These are phyloP conservation scores for Helianthus annuus DNA, from an alignment of 129 eudicot species.

Conservation along the genomic window DNA sequence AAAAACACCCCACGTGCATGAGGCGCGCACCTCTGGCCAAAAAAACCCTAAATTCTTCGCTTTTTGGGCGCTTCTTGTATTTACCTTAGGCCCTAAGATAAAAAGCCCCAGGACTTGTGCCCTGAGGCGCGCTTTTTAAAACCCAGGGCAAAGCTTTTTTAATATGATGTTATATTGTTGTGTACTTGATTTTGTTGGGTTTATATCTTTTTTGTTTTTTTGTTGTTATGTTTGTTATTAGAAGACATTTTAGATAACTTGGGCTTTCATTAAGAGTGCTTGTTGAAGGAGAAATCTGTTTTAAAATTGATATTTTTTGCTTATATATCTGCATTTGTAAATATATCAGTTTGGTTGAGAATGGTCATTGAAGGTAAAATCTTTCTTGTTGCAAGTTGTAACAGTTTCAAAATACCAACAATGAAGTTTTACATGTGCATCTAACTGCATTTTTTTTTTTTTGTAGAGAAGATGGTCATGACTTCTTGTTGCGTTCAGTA, in stretches of 20 bases:
- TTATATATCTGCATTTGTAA: not conserved
- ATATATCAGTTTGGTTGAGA: conserved; percentile 5
- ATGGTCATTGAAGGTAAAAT: conserved; percentile 1
- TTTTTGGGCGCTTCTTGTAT: too few species aligned
- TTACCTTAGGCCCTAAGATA: too few species aligned
- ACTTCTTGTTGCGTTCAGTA: not conserved
- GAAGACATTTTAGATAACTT: not conserved
- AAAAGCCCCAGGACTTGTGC: too few species aligned
- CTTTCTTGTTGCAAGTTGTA: conserved; percentile 14
- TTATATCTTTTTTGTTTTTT: too few species aligned
- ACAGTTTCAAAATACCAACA: conserved; percentile 6
- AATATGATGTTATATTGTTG: too few species aligned
- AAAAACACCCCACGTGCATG: too few species aligned
- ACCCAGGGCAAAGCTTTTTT: too few species aligned
- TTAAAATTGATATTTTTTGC: not conserved
- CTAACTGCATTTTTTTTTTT: not conserved
- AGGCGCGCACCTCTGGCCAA: too few species aligned
- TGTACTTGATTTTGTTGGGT: too few species aligned
- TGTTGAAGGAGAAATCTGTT: not conserved
- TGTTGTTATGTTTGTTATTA: not conserved
- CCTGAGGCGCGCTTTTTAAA: too few species aligned
- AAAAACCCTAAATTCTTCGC: too few species aligned
- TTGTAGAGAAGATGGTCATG: not conserved
- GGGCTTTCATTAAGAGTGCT: not conserved
- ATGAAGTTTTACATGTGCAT: conserved; percentile 14